Evolutionary conservation across 768 basidiomycete species (phyloP), one percentile per base, ranked within the genome.

Genomic region (Leucocoprinus birnbaumii): DNA sequence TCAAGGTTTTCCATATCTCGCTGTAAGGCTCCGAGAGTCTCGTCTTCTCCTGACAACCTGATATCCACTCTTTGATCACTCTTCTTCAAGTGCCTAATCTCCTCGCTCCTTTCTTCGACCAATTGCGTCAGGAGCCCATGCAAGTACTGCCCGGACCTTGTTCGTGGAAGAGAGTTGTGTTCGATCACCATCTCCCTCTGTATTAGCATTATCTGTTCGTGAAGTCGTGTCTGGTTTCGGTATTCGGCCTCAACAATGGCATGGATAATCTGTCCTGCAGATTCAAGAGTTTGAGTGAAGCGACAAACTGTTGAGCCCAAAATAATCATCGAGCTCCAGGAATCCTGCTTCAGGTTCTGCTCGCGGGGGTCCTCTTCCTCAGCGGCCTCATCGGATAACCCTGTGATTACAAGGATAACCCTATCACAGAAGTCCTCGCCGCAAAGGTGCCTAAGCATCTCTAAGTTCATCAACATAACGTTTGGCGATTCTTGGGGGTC

Each of bases 381-480:
- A 5, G 5, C 31, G 31, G 31, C 6, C 5, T 31, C 31, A 18
- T 52, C 41, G 14, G 51, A 41, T 56, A 55, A 60, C 34, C 48
- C 45, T 6, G 59, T 53, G 2, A 56, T 53, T 21, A 40, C 45
- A 18, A 60, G 44, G 16, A 41, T 34, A 13, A 52, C 51, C 31
- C 31, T 42, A 3, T n/a, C 19, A 18, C 22, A 52, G 31, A 44
- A 44, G 10, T 41, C 14, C 4, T 52, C 25, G 13, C 42, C 42
- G 8, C 60, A 59, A 61, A 68, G 68, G 9, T 40, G 11, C 19
- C 51, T 45, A 27, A 60, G 55, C 51, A 60, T 54, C 4, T 13
- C 22, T 2, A 57, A 26, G 26, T 46, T 55, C 27, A 50, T 45
- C 14, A 40, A 42, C n/a, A n/a, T n/a, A 2, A 47, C n/a, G 1